Percentiles rank a stretch among this genome's conserved stretches.
Evolutionary conservation across 106 monocot species (phyloP).

Genomic region (Cymbidium sinense): DNA sequence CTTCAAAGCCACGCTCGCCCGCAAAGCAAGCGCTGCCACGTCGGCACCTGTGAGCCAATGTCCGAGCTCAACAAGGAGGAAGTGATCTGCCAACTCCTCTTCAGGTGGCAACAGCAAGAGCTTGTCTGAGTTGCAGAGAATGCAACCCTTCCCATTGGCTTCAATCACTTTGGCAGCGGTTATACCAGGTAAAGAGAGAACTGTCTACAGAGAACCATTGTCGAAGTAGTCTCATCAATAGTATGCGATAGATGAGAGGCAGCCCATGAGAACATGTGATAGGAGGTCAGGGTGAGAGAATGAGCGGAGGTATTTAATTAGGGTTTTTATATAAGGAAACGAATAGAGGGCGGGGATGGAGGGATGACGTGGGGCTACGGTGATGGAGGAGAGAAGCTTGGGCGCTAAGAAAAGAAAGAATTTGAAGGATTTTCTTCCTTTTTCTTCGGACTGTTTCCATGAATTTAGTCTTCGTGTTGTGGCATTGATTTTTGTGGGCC

Average conservation of each 20-base stretch:
- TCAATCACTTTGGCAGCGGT: background rate
- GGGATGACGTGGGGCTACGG: background rate
- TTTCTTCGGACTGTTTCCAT: too few species aligned
- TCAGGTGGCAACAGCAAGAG: background rate
- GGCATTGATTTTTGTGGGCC: too few species aligned
- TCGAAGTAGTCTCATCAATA: too few species aligned
- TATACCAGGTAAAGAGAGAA: background rate
- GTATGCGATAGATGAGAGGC: background rate
- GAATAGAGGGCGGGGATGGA: background rate
- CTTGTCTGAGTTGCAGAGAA: constrained; percentile 6
- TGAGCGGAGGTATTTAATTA: background rate
- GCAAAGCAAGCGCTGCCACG: constrained; percentile 8
- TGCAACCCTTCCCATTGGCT: background rate
- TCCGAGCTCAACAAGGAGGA: background rate
- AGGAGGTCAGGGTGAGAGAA: background rate
- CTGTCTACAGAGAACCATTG: background rate
- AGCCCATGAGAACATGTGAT: background rate
- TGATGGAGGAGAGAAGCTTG: too few species aligned
- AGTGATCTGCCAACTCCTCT: constrained; percentile 8
- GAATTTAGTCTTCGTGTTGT: too few species aligned
- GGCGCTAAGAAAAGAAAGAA: too few species aligned
- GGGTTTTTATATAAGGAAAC: background rate
- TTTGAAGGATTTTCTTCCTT: too few species aligned
- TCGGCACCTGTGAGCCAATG: background rate
- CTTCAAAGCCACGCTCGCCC: constrained; percentile 11